phyloP scores from a whole-genome alignment of 148 eudicot species.

The Linanthus parryae region DNA sequence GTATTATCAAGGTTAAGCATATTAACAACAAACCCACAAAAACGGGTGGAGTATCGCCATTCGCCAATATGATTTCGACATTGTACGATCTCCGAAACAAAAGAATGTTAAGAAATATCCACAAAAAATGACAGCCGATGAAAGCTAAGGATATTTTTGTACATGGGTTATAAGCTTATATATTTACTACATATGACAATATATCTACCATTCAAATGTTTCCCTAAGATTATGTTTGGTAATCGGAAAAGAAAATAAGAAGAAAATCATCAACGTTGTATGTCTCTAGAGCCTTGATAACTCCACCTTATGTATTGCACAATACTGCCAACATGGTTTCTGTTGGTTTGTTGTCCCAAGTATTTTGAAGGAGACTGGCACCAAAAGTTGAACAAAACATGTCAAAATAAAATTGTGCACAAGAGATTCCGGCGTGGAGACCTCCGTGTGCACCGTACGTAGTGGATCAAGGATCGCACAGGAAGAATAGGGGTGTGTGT shows the following conservation, averaged over 20 bases:
- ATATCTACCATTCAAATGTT: slow-evolving; percentile 53
- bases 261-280: slow-evolving; percentile 63
- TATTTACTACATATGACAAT: slow-evolving; percentile 68
- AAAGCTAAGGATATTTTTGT: slow-evolving; percentile 4
- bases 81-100: slow-evolving; percentile 62
- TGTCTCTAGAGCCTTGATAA: slow-evolving; percentile 64
- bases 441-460: too few relatives aligned
- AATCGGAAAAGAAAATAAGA: too few relatives aligned
- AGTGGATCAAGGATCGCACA: too few relatives aligned
- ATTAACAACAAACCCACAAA: slow-evolving; percentile 89
- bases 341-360: slow-evolving; percentile 63
- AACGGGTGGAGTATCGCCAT: slow-evolving; percentile 77
- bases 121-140: slow-evolving; percentile 9
- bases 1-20: slow-evolving; percentile 54
- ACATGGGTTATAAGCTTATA: slow-evolving; percentile 36
- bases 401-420: neutral
- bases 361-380: slow-evolving; percentile 69
- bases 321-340: slow-evolving; percentile 77
- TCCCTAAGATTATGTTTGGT: too few relatives aligned
- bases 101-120: slow-evolving; percentile 8
- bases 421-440: too few relatives aligned
- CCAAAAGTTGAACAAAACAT: slow-evolving; percentile 4
- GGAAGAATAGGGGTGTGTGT: too few relatives aligned
- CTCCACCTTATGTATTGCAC: slow-evolving; percentile 58
- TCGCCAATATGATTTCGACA: slow-evolving; percentile 59